These are phyloP conservation scores for Trichoderma polysporum DNA, from an alignment of 2,329 filamentous ascomycete genomes.

Conservation along the genomic window DNA sequence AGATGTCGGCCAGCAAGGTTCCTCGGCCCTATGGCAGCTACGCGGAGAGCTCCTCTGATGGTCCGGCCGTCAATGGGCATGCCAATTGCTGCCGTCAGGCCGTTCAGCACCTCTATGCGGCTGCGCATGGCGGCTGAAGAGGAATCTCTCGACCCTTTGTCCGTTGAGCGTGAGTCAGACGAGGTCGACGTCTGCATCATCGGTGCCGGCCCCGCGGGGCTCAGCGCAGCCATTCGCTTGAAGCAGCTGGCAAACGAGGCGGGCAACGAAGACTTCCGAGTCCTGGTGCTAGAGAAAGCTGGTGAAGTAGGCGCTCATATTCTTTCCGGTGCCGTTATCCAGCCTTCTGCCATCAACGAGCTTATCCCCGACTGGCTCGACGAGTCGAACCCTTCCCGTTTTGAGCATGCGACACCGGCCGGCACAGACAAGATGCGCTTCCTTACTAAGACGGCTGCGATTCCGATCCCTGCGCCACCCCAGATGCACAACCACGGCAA, in stretches of 20 bases:
- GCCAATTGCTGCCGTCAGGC: constrained; percentile 29
- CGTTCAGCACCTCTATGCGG: constrained; percentile 38
- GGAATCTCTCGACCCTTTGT: constrained; percentile 63
- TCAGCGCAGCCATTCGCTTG: constrained; percentile 88
- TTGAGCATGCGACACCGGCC: constrained; percentile 83
- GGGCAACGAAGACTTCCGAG: constrained; percentile 93
- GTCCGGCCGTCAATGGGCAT: constrained; percentile 25
- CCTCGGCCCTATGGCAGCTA: constrained; percentile 27
- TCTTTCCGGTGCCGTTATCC: constrained; percentile 90
- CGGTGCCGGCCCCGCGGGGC: constrained; percentile 89
- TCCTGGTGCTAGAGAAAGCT: constrained; percentile 90
- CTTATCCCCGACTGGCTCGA: constrained; percentile 91
- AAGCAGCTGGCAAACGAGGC: constrained; percentile 95
- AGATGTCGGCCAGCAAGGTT: constrained; percentile 31
- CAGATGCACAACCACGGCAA: constrained; percentile 99
- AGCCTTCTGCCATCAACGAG: constrained; percentile 84
- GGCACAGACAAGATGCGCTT: constrained; percentile 88
- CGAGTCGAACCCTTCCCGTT: constrained; percentile 83
- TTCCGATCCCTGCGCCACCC: constrained; percentile 83
- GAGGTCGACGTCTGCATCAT: constrained; percentile 96
- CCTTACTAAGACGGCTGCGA: constrained; percentile 74
- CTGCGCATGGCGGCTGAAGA: constrained; percentile 36
- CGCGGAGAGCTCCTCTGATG: constrained; percentile 24
- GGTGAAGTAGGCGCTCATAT: constrained; percentile 94
- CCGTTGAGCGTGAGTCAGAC: constrained; percentile 83